phyloP scores from a whole-genome alignment of 352 stramenopile genomes.

The Globisporangium megalacanthum region DNA sequence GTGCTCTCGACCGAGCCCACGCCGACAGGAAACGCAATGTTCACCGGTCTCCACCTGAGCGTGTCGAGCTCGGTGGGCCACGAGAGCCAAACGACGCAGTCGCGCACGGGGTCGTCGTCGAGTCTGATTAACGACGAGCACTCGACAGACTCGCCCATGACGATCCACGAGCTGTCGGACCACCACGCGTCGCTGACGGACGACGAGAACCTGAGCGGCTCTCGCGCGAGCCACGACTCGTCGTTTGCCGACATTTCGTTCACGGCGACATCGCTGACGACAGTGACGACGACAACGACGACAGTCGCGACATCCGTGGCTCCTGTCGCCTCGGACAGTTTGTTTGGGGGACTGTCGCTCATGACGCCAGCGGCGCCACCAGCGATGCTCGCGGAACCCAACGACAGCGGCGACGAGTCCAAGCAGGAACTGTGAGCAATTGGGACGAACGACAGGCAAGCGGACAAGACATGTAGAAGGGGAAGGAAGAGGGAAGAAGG shows the following conservation, averaged over 20 bases:
- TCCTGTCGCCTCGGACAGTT: not conserved
- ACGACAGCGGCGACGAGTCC: constrained; percentile 8
- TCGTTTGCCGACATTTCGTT: constrained; percentile 19
- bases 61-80: constrained; percentile 3
- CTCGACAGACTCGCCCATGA: constrained; percentile 32
- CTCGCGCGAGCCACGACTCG: constrained; percentile 9
- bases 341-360: constrained; percentile 18
- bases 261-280: constrained; percentile 7
- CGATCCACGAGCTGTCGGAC: constrained; percentile 45
- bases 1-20: constrained; percentile 4
- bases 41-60: constrained; percentile 9
- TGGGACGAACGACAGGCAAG: not conserved
- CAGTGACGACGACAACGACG: constrained; percentile 2
- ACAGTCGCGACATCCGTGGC: not conserved
- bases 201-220: constrained; percentile 10
- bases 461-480: not conserved
- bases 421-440: constrained; percentile 13
- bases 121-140: constrained; percentile 15
- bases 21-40: constrained; percentile 7
- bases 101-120: constrained; percentile 12
- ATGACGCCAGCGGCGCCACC: constrained; percentile 1
- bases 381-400: not conserved
- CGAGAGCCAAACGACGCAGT: constrained; percentile 8
- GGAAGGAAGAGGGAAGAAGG: no score
- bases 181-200: constrained; percentile 13